These are phyloP conservation scores for Globisporangium camurandrum DNA, from an alignment of 352 stramenopile genomes.

Conservation along the genomic window DNA sequence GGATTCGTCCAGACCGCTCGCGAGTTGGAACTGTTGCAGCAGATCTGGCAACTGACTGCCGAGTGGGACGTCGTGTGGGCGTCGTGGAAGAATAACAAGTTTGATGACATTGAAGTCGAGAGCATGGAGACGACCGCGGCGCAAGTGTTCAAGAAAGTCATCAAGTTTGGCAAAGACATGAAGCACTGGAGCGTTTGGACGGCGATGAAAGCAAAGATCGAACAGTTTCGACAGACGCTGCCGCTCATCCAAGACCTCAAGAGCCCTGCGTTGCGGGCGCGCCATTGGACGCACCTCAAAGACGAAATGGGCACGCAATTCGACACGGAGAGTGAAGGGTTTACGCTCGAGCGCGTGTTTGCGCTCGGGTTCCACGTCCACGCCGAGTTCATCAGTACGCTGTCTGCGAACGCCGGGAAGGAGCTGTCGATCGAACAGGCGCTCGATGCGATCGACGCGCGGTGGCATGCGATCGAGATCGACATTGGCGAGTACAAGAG, in stretches of 20 bases:
- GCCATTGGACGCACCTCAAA: conserved; percentile 88
- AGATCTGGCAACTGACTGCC: conserved; percentile 86
- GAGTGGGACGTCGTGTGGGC: conserved; percentile 89
- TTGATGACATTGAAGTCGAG: conserved; percentile 89
- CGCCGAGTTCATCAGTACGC: conserved; percentile 87
- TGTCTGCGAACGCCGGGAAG: conserved; percentile 88
- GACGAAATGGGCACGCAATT: conserved; percentile 84
- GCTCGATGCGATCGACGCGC: conserved; percentile 79
- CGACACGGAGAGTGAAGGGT: conserved; percentile 61
- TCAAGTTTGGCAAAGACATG: conserved; percentile 91
- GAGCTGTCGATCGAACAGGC: conserved; percentile 90
- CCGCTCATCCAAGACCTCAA: conserved; percentile 92
- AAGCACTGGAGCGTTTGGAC: conserved; percentile 89
- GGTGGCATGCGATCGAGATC: conserved; percentile 85
- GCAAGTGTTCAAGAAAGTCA: conserved; percentile 90
- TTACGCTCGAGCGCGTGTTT: conserved; percentile 85
- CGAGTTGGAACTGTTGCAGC: conserved; percentile 83
- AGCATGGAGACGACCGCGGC: conserved; percentile 86
- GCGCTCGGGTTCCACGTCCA: conserved; percentile 84
- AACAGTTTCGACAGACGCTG: conserved; percentile 89
- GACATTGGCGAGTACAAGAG: conserved; percentile 91
- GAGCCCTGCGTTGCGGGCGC: conserved; percentile 77
- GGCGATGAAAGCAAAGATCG: conserved; percentile 91
- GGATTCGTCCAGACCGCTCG: conserved; percentile 81
- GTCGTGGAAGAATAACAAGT: conserved; percentile 89